Percentiles rank a stretch among this genome's conserved stretches.
Evolutionary conservation across 2,329 filamentous ascomycete species (phyloP).

Genomic region (Epichloe brachyelytri): DNA sequence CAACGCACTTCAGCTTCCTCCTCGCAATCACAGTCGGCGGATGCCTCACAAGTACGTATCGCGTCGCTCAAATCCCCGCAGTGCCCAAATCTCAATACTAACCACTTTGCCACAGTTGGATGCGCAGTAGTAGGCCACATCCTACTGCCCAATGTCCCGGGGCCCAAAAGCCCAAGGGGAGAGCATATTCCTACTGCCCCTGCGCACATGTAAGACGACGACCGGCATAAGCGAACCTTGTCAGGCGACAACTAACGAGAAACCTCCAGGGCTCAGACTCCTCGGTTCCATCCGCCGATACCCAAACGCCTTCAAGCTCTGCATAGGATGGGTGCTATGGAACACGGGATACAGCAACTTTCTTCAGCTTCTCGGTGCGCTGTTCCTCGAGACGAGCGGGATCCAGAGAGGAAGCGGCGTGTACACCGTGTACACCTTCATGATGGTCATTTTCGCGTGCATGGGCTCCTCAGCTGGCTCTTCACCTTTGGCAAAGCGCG

Average conservation of each 20-base stretch:
- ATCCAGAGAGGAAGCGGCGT: conserved; percentile 9
- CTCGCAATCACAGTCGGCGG: conserved; percentile 10
- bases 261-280: conserved; percentile 7
- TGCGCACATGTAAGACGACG: conserved; percentile 8
- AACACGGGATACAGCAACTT: conserved; percentile 11
- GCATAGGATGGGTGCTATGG: conserved; percentile 11
- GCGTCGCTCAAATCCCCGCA: neutral
- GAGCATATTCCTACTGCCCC: conserved; percentile 8
- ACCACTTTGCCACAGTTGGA: conserved; percentile 1
- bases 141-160: conserved; percentile 9
- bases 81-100: neutral
- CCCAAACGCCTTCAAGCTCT: conserved; percentile 12
- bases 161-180: conserved; percentile 5
- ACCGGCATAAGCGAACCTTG: neutral
- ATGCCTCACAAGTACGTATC: conserved; percentile 9
- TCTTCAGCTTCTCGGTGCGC: conserved; percentile 7
- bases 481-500: conserved; percentile 5
- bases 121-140: conserved; percentile 9
- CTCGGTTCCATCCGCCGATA: conserved; percentile 9
- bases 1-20: conserved; percentile 5
- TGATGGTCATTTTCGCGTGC: conserved; percentile 10
- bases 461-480: conserved; percentile 9
- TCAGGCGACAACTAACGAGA: neutral
- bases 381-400: conserved; percentile 9
- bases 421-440: conserved; percentile 10